Evolutionary conservation across 148 eudicot genomes (phyloP).

Genomic region (Camellia granthamiana): DNA sequence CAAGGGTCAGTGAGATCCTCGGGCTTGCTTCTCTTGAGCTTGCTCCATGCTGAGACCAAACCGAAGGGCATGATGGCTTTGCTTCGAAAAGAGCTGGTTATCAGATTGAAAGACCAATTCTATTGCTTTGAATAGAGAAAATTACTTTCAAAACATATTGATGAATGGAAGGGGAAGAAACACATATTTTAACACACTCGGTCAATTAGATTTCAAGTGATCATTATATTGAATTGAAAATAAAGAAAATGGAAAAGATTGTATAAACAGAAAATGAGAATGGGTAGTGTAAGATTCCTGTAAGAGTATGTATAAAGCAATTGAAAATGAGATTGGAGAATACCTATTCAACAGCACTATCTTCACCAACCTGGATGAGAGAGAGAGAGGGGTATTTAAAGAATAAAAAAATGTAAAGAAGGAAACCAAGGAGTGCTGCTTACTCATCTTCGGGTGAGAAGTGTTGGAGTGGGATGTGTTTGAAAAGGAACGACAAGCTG

Average conservation of each 20-base stretch:
- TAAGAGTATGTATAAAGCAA: constrained; percentile 58
- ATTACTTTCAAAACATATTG: background rate
- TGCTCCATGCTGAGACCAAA: constrained; percentile 86
- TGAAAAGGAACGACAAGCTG: constrained; percentile 49
- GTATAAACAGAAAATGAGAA: constrained; percentile 11
- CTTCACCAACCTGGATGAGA: constrained; percentile 40
- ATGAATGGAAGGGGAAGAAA: background rate
- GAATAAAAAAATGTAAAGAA: constrained; percentile 40
- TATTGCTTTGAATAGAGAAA: background rate
- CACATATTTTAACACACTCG: background rate
- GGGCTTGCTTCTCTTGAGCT: constrained; percentile 86
- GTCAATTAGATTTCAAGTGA: background rate
- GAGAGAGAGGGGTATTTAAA: constrained; percentile 36
- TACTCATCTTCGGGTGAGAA: constrained; percentile 42
- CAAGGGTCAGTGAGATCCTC: constrained; percentile 73
- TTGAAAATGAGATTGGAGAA: constrained; percentile 44
- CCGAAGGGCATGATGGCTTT: constrained; percentile 67
- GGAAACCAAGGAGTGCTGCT: constrained; percentile 17
- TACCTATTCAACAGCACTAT: constrained; percentile 44
- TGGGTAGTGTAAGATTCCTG: constrained; percentile 33
- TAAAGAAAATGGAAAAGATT: background rate
- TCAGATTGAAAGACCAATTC: background rate
- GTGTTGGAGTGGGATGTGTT: constrained; percentile 29
- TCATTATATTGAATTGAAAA: background rate
- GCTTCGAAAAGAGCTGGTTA: background rate